These are phyloP conservation scores for Penstemon eatonii DNA, from an alignment of 257 asterid species.

Conservation along the genomic window DNA sequence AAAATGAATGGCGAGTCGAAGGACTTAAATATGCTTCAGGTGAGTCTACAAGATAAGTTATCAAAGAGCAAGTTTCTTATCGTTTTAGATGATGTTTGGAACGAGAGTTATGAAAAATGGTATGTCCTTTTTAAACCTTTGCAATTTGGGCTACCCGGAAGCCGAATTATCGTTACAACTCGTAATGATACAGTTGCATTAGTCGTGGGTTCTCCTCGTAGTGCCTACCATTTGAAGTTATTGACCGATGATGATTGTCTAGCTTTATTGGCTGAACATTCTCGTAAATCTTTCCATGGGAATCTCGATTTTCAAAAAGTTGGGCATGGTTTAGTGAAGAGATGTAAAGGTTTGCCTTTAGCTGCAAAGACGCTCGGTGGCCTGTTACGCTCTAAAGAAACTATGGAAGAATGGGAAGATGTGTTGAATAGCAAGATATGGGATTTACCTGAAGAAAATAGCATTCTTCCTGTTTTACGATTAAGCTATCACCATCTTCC, in stretches of 20 bases:
- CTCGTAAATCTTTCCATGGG: constrained; percentile 36
- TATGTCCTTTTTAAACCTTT: constrained; percentile 39
- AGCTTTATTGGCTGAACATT: constrained; percentile 46
- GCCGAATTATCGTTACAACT: constrained; percentile 61
- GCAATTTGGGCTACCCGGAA: constrained; percentile 44
- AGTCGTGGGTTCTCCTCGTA: constrained; percentile 45
- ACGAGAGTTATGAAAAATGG: constrained; percentile 40
- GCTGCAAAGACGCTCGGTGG: constrained; percentile 71
- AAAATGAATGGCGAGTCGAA: constrained; percentile 19
- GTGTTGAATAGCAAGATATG: constrained; percentile 58
- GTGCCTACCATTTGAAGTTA: constrained; percentile 49
- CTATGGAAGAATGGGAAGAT: constrained; percentile 47
- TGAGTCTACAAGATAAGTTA: constrained; percentile 41
- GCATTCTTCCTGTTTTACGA: constrained; percentile 53
- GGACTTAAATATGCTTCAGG: constrained; percentile 50
- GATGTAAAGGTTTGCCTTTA: constrained; percentile 70
- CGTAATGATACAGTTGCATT: constrained; percentile 44
- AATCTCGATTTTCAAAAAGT: constrained; percentile 34
- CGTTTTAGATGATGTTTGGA: constrained; percentile 67
- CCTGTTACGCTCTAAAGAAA: constrained; percentile 46
- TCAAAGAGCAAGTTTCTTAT: constrained; percentile 49
- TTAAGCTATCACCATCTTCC: constrained; percentile 65
- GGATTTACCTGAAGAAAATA: constrained; percentile 44
- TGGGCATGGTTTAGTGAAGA: constrained; percentile 51
- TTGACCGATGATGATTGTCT: constrained; percentile 51